Conservation (phyloP, 441 rosid species). For the Populus trichocarpa region DNA sequence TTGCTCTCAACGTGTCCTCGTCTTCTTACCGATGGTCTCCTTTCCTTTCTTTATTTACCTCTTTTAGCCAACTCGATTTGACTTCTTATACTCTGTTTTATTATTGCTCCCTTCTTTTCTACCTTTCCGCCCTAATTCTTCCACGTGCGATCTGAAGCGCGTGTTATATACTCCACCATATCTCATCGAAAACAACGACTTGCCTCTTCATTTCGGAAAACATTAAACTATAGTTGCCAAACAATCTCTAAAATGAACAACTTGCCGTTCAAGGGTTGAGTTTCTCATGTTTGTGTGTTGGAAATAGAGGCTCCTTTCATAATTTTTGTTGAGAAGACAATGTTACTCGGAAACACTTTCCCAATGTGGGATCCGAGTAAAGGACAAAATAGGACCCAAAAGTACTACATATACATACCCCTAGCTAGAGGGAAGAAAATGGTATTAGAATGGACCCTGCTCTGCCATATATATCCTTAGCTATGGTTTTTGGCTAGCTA, state of each 20-base stretch:
- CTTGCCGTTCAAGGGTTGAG: too few species aligned
- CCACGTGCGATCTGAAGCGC: neutral
- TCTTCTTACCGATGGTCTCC: neutral
- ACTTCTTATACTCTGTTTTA: neutral
- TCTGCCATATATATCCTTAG: neutral
- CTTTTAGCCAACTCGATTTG: constrained; percentile 3
- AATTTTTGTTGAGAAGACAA: too few species aligned
- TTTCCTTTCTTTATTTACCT: neutral
- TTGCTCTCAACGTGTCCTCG: constrained; percentile 15
- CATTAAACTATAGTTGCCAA: too few species aligned
- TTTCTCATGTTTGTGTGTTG: too few species aligned
- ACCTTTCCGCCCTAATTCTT: neutral
- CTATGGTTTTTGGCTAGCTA: neutral
- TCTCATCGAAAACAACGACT: too few species aligned
- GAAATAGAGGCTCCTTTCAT: too few species aligned
- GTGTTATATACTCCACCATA: neutral
- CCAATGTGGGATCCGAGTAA: too few species aligned
- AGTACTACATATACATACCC: too few species aligned
- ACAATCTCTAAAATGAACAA: too few species aligned
- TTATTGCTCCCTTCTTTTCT: neutral
- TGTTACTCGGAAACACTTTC: too few species aligned
- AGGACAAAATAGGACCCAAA: too few species aligned
- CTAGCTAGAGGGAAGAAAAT: neutral
- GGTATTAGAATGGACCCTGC: constrained; percentile 14
- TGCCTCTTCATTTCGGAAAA: too few species aligned